Conservation (phyloP, 257 asterid genomes). For the Paraleonurus japonicus region DNA sequence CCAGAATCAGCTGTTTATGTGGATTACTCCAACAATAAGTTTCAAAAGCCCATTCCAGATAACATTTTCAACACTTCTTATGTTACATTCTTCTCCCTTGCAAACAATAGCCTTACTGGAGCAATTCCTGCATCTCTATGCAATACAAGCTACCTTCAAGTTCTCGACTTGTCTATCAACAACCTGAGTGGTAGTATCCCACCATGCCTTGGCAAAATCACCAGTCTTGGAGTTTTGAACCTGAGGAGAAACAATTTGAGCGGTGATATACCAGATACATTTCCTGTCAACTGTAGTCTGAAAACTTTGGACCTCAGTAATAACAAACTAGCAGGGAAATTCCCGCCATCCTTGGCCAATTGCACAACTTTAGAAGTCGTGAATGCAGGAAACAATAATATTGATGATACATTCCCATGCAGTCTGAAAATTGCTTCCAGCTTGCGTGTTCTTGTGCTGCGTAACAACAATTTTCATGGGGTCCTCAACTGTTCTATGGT, state of each 20-base stretch:
- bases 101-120: constrained; percentile 39
- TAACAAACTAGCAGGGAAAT: constrained; percentile 37
- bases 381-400: constrained; percentile 40
- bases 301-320: constrained; percentile 44
- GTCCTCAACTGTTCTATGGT: constrained; percentile 28
- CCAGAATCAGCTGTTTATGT: constrained; percentile 32
- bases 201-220: constrained; percentile 26
- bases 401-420: constrained; percentile 41
- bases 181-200: constrained; percentile 41
- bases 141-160: constrained; percentile 33
- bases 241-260: constrained; percentile 33
- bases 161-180: constrained; percentile 46
- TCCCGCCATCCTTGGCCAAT: constrained; percentile 42
- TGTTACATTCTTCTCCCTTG: constrained; percentile 34
- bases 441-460: constrained; percentile 53
- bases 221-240: constrained; percentile 37
- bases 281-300: constrained; percentile 27
- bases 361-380: constrained; percentile 40
- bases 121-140: constrained; percentile 44
- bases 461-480: constrained; percentile 55
- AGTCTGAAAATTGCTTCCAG: constrained; percentile 31
- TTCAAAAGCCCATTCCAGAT: constrained; percentile 31
- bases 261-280: constrained; percentile 35
- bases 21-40: constrained; percentile 45
- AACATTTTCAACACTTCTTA: constrained; percentile 8